Evolutionary conservation across 176 grass and related monocot species (phyloP).

Genomic region (Leersia perrieri): DNA sequence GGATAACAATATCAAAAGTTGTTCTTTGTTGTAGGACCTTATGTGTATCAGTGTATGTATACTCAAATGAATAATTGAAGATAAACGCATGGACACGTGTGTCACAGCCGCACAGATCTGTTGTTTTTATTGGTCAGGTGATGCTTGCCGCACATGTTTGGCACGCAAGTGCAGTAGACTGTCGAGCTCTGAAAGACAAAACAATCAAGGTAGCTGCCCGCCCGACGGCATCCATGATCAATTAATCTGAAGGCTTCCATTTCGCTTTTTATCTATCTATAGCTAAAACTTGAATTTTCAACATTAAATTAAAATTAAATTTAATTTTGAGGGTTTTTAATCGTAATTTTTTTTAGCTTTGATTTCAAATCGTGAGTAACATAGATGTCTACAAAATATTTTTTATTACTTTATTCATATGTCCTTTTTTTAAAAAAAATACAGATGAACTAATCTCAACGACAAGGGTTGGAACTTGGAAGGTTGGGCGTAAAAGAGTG

Average conservation of each 20-base stretch:
- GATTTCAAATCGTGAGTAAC: too few species aligned
- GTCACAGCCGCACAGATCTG: background rate
- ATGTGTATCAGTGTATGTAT: background rate
- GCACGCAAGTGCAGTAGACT: background rate
- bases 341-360: too few species aligned
- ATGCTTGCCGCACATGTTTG: background rate
- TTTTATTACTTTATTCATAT: too few species aligned
- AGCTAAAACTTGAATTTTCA: too few species aligned
- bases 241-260: background rate
- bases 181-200: background rate
- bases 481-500: too few species aligned
- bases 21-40: background rate
- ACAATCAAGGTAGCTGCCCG: background rate
- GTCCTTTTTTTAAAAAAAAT: too few species aligned
- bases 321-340: too few species aligned
- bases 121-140: slow-evolving; percentile 3
- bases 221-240: background rate
- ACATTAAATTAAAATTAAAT: too few species aligned
- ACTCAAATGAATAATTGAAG: background rate
- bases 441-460: too few species aligned
- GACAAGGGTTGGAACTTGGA: too few species aligned
- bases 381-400: too few species aligned
- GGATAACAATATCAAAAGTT: background rate
- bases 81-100: background rate
- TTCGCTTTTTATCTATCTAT: too few species aligned